phyloP scores from a whole-genome alignment of 768 basidiomycete species.

The Pleurotus eryngii region DNA sequence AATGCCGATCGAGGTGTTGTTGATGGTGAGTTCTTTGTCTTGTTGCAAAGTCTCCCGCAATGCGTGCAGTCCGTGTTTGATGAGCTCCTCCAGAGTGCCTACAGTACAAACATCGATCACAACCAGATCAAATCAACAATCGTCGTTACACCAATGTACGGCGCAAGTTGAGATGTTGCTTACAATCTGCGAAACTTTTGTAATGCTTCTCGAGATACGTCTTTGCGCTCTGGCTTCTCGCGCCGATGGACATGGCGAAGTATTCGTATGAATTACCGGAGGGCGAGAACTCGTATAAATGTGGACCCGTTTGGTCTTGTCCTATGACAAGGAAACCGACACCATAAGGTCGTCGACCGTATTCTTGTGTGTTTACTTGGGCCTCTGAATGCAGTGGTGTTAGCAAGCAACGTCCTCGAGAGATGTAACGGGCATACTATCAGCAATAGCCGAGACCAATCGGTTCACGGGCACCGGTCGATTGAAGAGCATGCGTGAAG shows the following conservation, averaged over 20 bases:
- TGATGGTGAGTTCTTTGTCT: constrained; percentile 90
- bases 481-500: constrained; percentile 91
- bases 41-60: constrained; percentile 97
- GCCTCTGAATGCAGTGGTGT: constrained; percentile 61
- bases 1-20: constrained; percentile 95
- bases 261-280: constrained; percentile 98
- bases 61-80: constrained; percentile 91
- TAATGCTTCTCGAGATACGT: constrained; percentile 97
- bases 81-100: constrained; percentile 85
- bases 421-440: constrained; percentile 56
- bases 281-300: constrained; percentile 97
- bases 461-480: constrained; percentile 92
- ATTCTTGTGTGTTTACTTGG: constrained; percentile 98
- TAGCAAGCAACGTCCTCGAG: not conserved
- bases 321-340: constrained; percentile 98
- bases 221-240: constrained; percentile 96
- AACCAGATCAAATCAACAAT: not conserved
- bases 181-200: constrained; percentile 82
- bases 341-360: constrained; percentile 95
- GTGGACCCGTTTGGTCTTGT: constrained; percentile 93
- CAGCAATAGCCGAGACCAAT: constrained; percentile 89
- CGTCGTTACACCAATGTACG: no score
- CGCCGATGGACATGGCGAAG: constrained; percentile 97
- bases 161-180: constrained; percentile 24
- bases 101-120: constrained; percentile 2